These are phyloP conservation scores for Eimeria necatrix DNA, from an alignment of 169 alveolate genomes.

Conservation along the genomic window DNA sequence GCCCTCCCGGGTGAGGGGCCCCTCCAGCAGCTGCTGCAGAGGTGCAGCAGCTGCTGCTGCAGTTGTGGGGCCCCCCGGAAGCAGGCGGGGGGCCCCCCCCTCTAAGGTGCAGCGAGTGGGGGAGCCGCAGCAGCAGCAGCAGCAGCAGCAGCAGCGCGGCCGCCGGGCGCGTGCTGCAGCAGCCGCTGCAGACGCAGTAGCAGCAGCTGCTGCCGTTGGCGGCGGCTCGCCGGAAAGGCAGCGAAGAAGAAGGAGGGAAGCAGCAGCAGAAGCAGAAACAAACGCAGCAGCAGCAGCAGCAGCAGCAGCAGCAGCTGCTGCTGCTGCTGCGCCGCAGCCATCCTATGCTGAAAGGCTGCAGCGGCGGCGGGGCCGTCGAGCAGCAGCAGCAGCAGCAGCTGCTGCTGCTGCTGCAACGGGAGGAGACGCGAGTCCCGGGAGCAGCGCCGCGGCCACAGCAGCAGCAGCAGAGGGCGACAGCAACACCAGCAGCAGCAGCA, in stretches of 20 bases:
- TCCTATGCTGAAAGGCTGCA: not conserved
- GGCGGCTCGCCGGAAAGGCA: conserved; percentile 17
- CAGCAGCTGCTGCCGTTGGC: not conserved
- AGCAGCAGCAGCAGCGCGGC: not conserved
- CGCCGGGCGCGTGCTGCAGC: conserved; percentile 19
- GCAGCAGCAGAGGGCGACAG: too few species aligned
- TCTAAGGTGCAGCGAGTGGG: not conserved
- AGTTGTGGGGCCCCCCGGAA: not conserved
- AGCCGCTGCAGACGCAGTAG: conserved; percentile 17
- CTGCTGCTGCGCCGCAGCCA: conserved; percentile 1
- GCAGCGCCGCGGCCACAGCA: not conserved
- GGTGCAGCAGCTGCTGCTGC: not conserved
- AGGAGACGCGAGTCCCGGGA: not conserved
- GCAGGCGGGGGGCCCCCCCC: not conserved
- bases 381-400: conserved; percentile 26
- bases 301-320: not conserved
- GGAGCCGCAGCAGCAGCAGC: conserved; percentile 27
- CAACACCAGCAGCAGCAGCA: conserved; percentile 35
- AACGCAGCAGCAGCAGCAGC: conserved; percentile 29
- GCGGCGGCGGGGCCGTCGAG: conserved; percentile 11
- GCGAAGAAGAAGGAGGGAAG: conserved; percentile 2
- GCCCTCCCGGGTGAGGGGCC: not conserved
- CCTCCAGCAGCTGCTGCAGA: conserved; percentile 36
- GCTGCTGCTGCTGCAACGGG: not conserved
- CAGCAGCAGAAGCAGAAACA: conserved; percentile 23